These are phyloP conservation scores for Thymus mandschuricus DNA, from an alignment of 257 asterid species.

Conservation along the genomic window DNA sequence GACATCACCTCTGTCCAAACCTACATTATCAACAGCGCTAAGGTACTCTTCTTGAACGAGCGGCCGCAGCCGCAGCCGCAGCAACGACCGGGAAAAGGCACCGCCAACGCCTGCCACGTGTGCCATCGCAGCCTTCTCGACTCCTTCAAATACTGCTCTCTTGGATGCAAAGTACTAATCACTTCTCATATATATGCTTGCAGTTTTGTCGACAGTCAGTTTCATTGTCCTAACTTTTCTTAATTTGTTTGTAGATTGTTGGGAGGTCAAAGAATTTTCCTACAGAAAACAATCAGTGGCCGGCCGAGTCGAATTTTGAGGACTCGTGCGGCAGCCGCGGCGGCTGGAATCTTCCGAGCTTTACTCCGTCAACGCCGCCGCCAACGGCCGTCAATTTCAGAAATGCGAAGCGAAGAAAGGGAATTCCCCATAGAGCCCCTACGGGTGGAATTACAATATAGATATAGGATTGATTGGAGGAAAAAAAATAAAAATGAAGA, in stretches of 20 bases:
- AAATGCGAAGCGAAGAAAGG: conserved; percentile 75
- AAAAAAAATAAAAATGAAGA: background rate
- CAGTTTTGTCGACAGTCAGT: no score
- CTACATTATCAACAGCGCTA: conserved; percentile 83
- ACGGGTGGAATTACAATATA: conserved; percentile 59
- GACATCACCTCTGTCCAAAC: conserved; percentile 82
- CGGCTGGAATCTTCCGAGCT: conserved; percentile 52
- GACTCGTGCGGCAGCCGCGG: conserved; percentile 64
- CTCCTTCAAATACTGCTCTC: conserved; percentile 83
- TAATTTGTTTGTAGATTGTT: conserved; percentile 53
- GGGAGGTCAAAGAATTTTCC: conserved; percentile 58
- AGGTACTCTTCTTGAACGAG: conserved; percentile 85
- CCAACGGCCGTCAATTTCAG: conserved; percentile 59
- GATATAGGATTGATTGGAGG: conserved; percentile 1
- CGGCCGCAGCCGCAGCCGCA: conserved; percentile 94
- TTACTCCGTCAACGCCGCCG: conserved; percentile 85
- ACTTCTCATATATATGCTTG: background rate
- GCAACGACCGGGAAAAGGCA: conserved; percentile 92
- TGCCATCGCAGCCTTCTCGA: conserved; percentile 89
- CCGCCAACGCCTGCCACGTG: conserved; percentile 81
- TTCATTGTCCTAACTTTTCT: no score
- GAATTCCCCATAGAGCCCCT: conserved; percentile 93
- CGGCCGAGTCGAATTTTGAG: conserved; percentile 49
- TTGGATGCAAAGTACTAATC: conserved; percentile 78
- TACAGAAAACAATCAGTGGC: conserved; percentile 39